Evolutionary conservation across 768 basidiomycete species (phyloP), one percentile per base, ranked within the genome.

Genomic region (button mushroom (Agaricus bisporus)): DNA sequence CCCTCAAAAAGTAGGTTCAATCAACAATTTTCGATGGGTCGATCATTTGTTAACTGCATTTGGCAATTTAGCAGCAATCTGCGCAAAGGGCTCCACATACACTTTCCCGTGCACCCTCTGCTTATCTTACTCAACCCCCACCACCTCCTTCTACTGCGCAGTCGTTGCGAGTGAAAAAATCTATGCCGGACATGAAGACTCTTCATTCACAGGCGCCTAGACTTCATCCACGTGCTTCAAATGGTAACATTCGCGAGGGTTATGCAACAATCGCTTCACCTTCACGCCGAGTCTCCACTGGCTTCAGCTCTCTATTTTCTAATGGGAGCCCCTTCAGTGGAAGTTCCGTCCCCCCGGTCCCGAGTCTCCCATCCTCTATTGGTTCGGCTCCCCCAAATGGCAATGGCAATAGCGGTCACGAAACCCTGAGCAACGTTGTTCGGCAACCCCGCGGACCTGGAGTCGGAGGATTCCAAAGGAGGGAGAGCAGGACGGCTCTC

Each of bases 181-280:
- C 93, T 20, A 98, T 98, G 97, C 97, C 97, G 2, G 93, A 98
- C 69, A 85, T 98, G 83, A 91, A 91, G 72, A 87, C 87, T 14
- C 70, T 92, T 58, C 90, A 91, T 56, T 76, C 84, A 15, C 83
- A 85, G 61, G 85, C 86, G 1, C 90, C 88, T 32, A 86, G 90
- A 48, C 79, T 93, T 44, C 82, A 73, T 54, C 85, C 86, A 14
- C 86, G 90, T 56, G 78, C 89, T 15, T 93, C 90, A 44, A 93
- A 91, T 66, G 89, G 90, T 52, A 93, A 93, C 65, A 91, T 93
- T 54, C 84, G 91, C 41, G 80, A 81, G 66, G 89, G 88, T 26
- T 93, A 89, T 68, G 89, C 88, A 15, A 92, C 91, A 35, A 90
- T 92, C 54, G 86, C 88, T 28, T 86, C 90, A 36, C 84, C 89